These are phyloP conservation scores for Dendrobium huoshanense DNA, from an alignment of 106 monocot genomes.

Conservation along the genomic window DNA sequence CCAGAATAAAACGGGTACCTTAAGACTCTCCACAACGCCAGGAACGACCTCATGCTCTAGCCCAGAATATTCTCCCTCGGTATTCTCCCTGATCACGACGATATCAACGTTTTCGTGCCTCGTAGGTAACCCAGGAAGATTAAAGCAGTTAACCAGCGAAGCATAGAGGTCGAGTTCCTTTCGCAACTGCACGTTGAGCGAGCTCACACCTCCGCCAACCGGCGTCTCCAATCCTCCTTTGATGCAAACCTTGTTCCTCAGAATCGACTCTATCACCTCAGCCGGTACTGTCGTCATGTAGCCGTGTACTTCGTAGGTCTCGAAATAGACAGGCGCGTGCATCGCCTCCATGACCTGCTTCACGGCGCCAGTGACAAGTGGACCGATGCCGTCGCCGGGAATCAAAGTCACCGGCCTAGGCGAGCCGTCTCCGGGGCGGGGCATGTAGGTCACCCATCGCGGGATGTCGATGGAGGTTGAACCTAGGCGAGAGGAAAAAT, in stretches of 20 bases:
- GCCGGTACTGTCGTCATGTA: conserved; percentile 8
- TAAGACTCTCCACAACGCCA: conserved; percentile 24
- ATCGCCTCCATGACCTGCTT: conserved; percentile 20
- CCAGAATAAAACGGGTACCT: conserved; percentile 11
- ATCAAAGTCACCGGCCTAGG: conserved; percentile 6
- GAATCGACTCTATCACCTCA: conserved; percentile 16
- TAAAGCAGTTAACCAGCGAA: conserved; percentile 17
- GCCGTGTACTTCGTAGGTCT: conserved; percentile 20
- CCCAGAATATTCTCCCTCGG: conserved; percentile 22
- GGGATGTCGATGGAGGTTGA: not conserved
- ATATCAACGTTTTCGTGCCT: conserved; percentile 21
- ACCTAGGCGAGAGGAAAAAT: not conserved
- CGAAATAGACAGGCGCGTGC: conserved; percentile 16
- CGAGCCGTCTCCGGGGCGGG: conserved; percentile 14
- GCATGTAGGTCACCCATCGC: conserved; percentile 19
- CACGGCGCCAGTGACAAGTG: conserved; percentile 14
- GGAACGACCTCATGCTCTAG: conserved; percentile 25
- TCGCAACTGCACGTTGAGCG: conserved; percentile 16
- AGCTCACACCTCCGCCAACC: conserved; percentile 15
- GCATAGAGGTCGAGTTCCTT: conserved; percentile 19
- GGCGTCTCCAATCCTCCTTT: conserved; percentile 15
- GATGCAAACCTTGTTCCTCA: conserved; percentile 16
- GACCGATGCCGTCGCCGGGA: conserved; percentile 10
- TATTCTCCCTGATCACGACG: conserved; percentile 25
- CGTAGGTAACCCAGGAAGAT: conserved; percentile 15